These are phyloP conservation scores for Pythium pyrilobum DNA, from an alignment of 352 stramenopile species.

Conservation along the genomic window DNA sequence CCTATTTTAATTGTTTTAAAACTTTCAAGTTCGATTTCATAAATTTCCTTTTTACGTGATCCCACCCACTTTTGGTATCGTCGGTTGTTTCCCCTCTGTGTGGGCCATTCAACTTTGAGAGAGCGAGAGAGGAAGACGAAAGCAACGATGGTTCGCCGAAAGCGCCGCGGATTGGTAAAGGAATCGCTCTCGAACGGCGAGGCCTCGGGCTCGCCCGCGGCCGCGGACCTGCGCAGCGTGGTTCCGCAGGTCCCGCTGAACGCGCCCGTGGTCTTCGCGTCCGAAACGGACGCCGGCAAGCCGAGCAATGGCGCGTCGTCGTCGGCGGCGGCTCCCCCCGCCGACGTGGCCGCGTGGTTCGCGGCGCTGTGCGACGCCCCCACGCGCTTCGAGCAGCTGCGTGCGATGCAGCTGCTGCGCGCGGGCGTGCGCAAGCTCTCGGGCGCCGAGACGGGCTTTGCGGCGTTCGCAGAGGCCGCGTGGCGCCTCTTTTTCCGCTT, in stretches of 20 bases:
- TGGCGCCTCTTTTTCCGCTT: constrained; percentile 63
- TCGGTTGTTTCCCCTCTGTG: too few relatives aligned
- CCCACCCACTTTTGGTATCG: too few relatives aligned
- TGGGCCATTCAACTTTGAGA: not conserved
- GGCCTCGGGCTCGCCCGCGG: constrained; percentile 18
- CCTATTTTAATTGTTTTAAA: too few relatives aligned
- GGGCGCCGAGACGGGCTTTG: constrained; percentile 15
- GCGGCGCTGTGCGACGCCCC: constrained; percentile 22
- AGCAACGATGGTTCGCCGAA: constrained; percentile 68
- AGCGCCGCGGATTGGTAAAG: constrained; percentile 70
- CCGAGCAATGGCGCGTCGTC: constrained; percentile 7
- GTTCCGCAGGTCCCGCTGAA: constrained; percentile 27
- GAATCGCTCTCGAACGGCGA: constrained; percentile 27
- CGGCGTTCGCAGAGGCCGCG: constrained; percentile 26
- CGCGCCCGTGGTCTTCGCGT: constrained; percentile 25
- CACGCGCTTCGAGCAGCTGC: constrained; percentile 64
- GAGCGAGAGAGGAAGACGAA: not conserved
- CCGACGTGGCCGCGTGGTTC: constrained; percentile 40
- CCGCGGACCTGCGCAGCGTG: constrained; percentile 30
- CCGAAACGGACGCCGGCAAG: constrained; percentile 22
- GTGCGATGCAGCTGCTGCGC: constrained; percentile 65
- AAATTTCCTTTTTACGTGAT: too few relatives aligned
- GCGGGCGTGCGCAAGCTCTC: constrained; percentile 40
- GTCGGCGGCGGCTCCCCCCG: not conserved
- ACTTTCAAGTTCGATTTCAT: too few relatives aligned